Base-by-base conservation (phyloP, 805 yeast species). In the Candida sakaeoensis region DNA sequence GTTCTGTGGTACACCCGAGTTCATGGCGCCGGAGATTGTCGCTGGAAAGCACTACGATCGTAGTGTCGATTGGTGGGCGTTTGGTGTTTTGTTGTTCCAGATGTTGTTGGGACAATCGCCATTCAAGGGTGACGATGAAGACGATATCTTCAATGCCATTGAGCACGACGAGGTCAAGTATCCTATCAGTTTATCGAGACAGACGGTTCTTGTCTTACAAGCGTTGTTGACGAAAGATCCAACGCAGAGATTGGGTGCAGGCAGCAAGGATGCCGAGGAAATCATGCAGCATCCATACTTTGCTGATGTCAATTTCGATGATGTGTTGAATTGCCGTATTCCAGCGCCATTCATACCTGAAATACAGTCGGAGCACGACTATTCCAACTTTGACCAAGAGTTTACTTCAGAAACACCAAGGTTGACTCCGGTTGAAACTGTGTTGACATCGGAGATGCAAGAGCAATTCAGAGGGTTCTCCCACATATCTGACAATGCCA, bases 1-100 rank as follows among this genome's bases (percentile, higher is more conserved):
- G 0, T 93, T 91, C 69, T 93, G 99, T 70, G 99, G 99, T 52
- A 93, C 99, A 2, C 99, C 99, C 0, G 99, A 93, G 61, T 86
- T 93, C 51, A 93, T 93, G 96, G 99, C 99, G 1, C 99, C 99
- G 0, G 99, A 93, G 63, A 91, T 93, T 50, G 72, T 93, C 55
- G 82, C 87, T 48, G 98, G 93, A 40, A 95, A 90, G 61, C 85
- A 82, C 44, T 93, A 93, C 55, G 93, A 89, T 39, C 80, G 95
- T 55, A 85, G 93, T 28, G 99, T 93, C 40, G 99, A 93, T 65
- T 93, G 99, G 99, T 93, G 99, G 99, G 98, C 99, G 1, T 88
- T 90, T 71, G 99, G 99, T 42, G 98, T 93, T 21, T 72, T 93
- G 48, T 70, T 93, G 49, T 93, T 91, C 63, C 99, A 93, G 64